phyloP scores from a whole-genome alignment of 2,329 filamentous ascomycete species.

The Neobulgaria alba region DNA sequence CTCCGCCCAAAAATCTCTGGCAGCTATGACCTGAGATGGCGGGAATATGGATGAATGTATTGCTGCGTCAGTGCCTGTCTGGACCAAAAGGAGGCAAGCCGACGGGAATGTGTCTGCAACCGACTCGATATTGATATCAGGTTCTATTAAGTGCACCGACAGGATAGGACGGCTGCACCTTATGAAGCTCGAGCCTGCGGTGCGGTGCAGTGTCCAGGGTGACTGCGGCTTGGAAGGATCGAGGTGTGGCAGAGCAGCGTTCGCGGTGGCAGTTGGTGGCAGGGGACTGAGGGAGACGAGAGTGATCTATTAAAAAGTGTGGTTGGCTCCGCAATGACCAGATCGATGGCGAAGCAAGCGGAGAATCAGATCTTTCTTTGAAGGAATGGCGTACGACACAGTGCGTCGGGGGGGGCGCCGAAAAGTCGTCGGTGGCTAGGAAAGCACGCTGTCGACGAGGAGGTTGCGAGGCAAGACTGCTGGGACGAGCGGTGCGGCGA shows the following conservation, averaged over 20 bases:
- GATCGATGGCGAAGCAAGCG: background rate
- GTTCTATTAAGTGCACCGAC: too few species aligned
- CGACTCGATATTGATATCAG: too few species aligned
- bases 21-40: slow-evolving; percentile 23
- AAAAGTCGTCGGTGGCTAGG: background rate
- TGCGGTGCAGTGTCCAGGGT: too few species aligned
- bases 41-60: slow-evolving; percentile 21
- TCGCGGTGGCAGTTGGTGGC: background rate
- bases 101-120: too few species aligned
- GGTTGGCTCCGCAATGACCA: background rate
- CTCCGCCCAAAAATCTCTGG: slow-evolving; percentile 23
- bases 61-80: slow-evolving; percentile 13
- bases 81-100: too few species aligned
- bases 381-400: background rate
- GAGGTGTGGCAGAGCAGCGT: too few species aligned
- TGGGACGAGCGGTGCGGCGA: too few species aligned
- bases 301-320: background rate
- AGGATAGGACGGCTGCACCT: too few species aligned
- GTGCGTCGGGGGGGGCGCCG: too few species aligned
- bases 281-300: background rate
- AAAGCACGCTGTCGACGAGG: background rate
- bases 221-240: background rate
- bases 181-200: too few species aligned
- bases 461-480: background rate
- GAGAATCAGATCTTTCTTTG: background rate